Evolutionary conservation across 306 rosid genomes (phyloP), one percentile per base, ranked within the genome.

Genomic region (Vigna reflexopilosa): DNA sequence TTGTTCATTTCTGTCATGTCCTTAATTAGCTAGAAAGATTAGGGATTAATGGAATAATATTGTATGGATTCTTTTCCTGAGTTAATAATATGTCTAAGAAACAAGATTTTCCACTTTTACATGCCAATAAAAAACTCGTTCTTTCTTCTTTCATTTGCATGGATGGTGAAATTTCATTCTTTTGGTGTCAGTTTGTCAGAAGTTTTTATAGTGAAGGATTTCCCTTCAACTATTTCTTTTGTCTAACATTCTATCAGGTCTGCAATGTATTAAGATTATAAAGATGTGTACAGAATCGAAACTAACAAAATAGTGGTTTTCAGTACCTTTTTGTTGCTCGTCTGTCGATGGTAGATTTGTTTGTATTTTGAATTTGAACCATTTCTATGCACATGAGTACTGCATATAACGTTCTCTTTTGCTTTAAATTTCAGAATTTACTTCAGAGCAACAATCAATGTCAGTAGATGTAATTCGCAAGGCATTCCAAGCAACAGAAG

Each of bases 401-500:
- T 1, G 47, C 40, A 44, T 73, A 34, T 67, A 44, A 49, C 30
- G 20, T 12, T 50, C 66, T 45, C 50, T 56, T 72, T 49, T 50
- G 51, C n/a, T 83, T 67, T 78, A 19, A 67, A 47, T 15, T 80
- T 79, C 90, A 93, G 98, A 93, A 64, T 91, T 91, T 86, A 30
- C 96, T 82, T 69, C 87, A 3, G 98, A 91, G 86, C 97, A 93
- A 77, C 92, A 91, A 73, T 85, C 87, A 1, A 91, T 93, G 90
- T 91, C 96, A 7, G 77, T 44, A 9, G 98, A 93, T 51, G 96
- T 91, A 67, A 91, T 93, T 73, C 86, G 93, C 65, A 93, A 90
- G 87, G 98, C 98, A 81, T 77, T 91, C 75, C 92, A 90, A 85
- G 98, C 97, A 72, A 93, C 98, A 2, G 98, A 93, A 81, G 98